Conservation (phyloP, 1,284 basidiomycete species). For the Chondrostereum purpureum region DNA sequence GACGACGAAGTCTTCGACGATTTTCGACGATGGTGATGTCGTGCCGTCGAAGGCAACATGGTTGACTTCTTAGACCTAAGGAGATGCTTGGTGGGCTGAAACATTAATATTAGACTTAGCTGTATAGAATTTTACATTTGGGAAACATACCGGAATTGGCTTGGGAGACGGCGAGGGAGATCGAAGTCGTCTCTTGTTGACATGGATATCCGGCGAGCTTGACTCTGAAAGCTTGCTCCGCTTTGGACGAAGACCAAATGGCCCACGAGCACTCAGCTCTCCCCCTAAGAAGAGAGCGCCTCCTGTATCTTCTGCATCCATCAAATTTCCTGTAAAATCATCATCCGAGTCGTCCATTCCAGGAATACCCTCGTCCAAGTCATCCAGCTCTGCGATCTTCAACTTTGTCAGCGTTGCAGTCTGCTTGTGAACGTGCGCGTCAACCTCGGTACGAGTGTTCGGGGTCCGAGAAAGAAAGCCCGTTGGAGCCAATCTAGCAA, state of each 20-base stretch:
- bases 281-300: conserved; percentile 27
- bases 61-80: background rate
- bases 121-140: conserved; percentile 1
- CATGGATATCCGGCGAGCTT: conserved; percentile 66
- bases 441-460: conserved; percentile 56
- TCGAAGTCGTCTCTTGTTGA: conserved; percentile 63
- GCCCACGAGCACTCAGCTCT: conserved; percentile 16
- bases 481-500: conserved; percentile 61
- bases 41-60: conserved; percentile 26
- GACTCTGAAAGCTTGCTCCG: conserved; percentile 54
- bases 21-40: conserved; percentile 21
- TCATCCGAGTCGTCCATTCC: conserved; percentile 20
- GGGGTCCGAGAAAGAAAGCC: conserved; percentile 48
- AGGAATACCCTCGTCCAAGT: conserved; percentile 31
- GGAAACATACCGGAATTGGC: conserved; percentile 33
- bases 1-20: conserved; percentile 26
- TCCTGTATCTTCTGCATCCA: conserved; percentile 27
- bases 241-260: conserved; percentile 23
- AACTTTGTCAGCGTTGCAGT: conserved; percentile 61
- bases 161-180: conserved; percentile 27
- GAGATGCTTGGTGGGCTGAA: background rate
- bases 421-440: conserved; percentile 53
- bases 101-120: conserved; percentile 6
- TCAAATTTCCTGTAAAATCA: conserved; percentile 45
- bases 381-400: conserved; percentile 43